phyloP scores from a whole-genome alignment of 2,329 filamentous ascomycete species.

The Chaetomiaceae sp. region DNA sequence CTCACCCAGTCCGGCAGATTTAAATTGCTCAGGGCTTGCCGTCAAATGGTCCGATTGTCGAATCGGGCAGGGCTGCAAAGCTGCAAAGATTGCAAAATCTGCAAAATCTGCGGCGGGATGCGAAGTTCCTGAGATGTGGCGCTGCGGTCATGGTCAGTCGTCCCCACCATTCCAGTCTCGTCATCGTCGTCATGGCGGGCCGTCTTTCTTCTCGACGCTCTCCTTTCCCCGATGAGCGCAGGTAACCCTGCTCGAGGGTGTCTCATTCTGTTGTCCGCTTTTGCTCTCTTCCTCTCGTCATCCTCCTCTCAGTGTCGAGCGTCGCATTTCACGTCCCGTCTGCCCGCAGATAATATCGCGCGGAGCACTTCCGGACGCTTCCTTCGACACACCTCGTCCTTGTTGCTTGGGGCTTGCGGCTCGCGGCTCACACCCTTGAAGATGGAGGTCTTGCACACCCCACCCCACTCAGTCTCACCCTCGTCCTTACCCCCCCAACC shows the following conservation, averaged over 20 bases:
- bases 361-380: conserved; percentile 13
- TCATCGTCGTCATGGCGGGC: no score
- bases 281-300: neutral
- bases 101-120: no score
- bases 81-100: conserved; percentile 4
- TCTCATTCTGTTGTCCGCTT: neutral
- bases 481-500: no score
- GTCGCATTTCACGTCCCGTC: conserved; percentile 11
- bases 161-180: no score
- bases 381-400: conserved; percentile 1
- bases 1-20: conserved; percentile 9
- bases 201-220: no score
- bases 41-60: neutral
- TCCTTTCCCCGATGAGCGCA: no score
- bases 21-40: conserved; percentile 18
- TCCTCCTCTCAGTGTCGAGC: neutral
- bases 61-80: neutral
- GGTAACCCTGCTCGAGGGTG: no score
- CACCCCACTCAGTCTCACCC: no score
- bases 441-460: conserved; percentile 7
- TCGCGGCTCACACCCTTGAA: conserved; percentile 10
- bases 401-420: no score
- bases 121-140: no score
- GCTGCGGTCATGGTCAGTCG: no score
- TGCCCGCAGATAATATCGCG: conserved; percentile 11